Conservation (phyloP, 129 eudicot genomes). For the Daucus carota region DH1_v3.0 NC_030385.2:41912001-41912500, state of each 20-base stretch:
- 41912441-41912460: conserved; percentile 94
- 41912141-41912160: background rate
- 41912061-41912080: background rate
- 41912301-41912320: background rate
- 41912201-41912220: conserved; percentile 75
- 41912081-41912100: background rate
- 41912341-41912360: conserved; percentile 68
- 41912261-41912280: conserved; percentile 69
- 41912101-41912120: background rate
- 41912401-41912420: conserved; percentile 88
- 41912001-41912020: background rate
- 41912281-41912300: conserved; percentile 1
- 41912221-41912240: conserved; percentile 91
- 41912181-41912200: conserved; percentile 86
- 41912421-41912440: conserved; percentile 59
- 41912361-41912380: conserved; percentile 74
- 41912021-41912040: background rate
- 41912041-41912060: background rate
- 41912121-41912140: background rate
- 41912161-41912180: conserved; percentile 44
- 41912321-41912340: background rate
- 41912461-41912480: conserved; percentile 97
- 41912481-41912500: background rate
- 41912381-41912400: conserved; percentile 78
- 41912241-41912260: conserved; percentile 77